phyloP scores from a whole-genome alignment of 2,329 filamentous ascomycete species.

The Neurospora sp. region DNA sequence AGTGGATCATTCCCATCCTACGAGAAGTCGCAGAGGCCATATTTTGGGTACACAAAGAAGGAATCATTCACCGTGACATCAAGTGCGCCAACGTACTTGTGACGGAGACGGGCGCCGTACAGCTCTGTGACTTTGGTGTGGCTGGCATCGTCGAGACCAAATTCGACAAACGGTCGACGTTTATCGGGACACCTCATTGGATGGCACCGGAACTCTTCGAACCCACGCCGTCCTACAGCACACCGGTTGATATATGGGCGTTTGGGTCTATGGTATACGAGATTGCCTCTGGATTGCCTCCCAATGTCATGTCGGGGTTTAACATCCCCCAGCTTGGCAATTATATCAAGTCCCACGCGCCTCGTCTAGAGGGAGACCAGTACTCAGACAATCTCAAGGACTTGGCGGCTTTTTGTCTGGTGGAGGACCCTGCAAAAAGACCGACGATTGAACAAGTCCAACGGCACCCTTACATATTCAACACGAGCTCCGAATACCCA shows the following conservation, averaged over 20 bases:
- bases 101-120: slow-evolving; percentile 64
- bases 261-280: slow-evolving; percentile 75
- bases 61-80: slow-evolving; percentile 62
- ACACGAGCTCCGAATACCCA: slow-evolving; percentile 53
- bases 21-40: slow-evolving; percentile 57
- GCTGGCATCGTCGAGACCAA: slow-evolving; percentile 68
- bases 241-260: slow-evolving; percentile 74
- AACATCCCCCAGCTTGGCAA: slow-evolving; percentile 42
- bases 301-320: slow-evolving; percentile 50
- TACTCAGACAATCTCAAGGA: slow-evolving; percentile 61
- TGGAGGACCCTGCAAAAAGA: slow-evolving; percentile 56
- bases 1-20: slow-evolving; percentile 58
- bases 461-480: slow-evolving; percentile 56
- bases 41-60: slow-evolving; percentile 56
- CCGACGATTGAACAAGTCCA: slow-evolving; percentile 62
- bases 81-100: slow-evolving; percentile 74
- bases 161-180: slow-evolving; percentile 66
- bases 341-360: slow-evolving; percentile 50
- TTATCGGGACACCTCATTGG: slow-evolving; percentile 77
- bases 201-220: slow-evolving; percentile 76
- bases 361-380: slow-evolving; percentile 59
- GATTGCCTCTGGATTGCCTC: slow-evolving; percentile 68
- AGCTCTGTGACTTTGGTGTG: slow-evolving; percentile 79
- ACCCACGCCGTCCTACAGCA: slow-evolving; percentile 53
- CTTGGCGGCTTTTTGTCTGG: slow-evolving; percentile 63